Evolutionary conservation across 2,329 filamentous ascomycete species (phyloP), one percentile per base, ranked within the genome.

Genomic region (Tetracladium maxilliforme): DNA sequence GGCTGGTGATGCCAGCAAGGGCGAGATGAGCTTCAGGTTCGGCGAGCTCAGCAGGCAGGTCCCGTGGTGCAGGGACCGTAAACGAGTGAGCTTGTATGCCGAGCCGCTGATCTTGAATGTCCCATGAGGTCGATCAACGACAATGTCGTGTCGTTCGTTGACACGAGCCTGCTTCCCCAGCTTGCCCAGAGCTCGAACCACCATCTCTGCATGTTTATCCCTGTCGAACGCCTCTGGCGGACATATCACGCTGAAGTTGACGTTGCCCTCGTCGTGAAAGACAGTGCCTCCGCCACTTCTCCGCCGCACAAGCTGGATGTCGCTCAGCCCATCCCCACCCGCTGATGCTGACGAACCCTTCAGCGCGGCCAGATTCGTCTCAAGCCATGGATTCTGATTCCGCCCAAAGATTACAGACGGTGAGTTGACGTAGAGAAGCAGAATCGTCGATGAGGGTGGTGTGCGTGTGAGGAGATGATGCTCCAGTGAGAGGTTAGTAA

Each of bases 361-460:
- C 7, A 92, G 55, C 2, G 70, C 58, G 19, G 54, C 54, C 7
- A 94, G 62, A 45, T 92, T 81, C 33, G 82, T 73, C 55, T 98
- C 90, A 7, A 82, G 63, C 90, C 87, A 98, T 27, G 90, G 90
- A 48, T 98, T 98, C 56, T 98, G 90, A 48, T 98, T 98, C 31
- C 90, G 74, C 21, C 90, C 90, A 37, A 98, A 76, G 44, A 98
- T 75, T 31, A 98, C 66, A 46, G 81, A 84, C 1, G 87, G 84
- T 19, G 70, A 54, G 52, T 98, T 95, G 40, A 72, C 68, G 55
- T 95, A 98, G 25, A 94, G 66, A 29, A 95, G 79, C 3, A 95
- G 67, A 25, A 95, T 52, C 10, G 68, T 76, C 9, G 83, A 83
- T 31, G 78, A 67, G 6, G 70, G 58, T 3, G 74, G 67, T 0